Percentiles rank a stretch among this genome's conserved stretches.
These are phyloP conservation scores for Penicillium occitanis DNA, from an alignment of 2,329 filamentous ascomycete genomes.

Conservation along the genomic window DNA sequence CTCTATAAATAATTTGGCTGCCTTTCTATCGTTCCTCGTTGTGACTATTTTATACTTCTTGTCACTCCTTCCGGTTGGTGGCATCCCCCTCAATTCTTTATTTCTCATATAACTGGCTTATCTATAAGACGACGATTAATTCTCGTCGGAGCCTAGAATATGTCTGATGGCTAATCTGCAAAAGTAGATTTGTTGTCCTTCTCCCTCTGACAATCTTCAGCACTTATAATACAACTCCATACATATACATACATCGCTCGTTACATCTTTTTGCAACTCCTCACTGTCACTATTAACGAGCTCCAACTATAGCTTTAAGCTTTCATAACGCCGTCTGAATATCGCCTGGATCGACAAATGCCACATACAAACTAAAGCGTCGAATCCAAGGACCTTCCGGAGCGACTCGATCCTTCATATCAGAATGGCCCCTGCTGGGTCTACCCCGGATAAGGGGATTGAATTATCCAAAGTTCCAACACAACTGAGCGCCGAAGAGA, in stretches of 20 bases:
- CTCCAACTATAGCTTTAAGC: background rate
- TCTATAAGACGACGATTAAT: background rate
- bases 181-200: background rate
- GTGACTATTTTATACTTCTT: background rate
- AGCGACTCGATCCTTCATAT: background rate
- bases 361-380: background rate
- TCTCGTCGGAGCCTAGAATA: background rate
- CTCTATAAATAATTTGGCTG: background rate
- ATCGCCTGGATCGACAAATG: background rate
- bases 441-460: background rate
- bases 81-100: background rate
- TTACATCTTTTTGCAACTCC: background rate
- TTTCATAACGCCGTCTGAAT: background rate
- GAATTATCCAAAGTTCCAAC: background rate
- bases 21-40: background rate
- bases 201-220: background rate
- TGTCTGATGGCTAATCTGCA: background rate
- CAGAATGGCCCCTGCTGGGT: background rate
- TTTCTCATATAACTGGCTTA: background rate
- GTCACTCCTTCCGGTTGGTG: constrained; percentile 8
- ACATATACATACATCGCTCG: constrained; percentile 1
- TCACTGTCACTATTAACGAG: background rate
- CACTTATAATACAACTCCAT: background rate
- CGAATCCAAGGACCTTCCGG: background rate
- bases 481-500: constrained; percentile 1